Base-by-base conservation (phyloP, 352 stramenopile genomes). In the Globisporangium spinosum region DNA sequence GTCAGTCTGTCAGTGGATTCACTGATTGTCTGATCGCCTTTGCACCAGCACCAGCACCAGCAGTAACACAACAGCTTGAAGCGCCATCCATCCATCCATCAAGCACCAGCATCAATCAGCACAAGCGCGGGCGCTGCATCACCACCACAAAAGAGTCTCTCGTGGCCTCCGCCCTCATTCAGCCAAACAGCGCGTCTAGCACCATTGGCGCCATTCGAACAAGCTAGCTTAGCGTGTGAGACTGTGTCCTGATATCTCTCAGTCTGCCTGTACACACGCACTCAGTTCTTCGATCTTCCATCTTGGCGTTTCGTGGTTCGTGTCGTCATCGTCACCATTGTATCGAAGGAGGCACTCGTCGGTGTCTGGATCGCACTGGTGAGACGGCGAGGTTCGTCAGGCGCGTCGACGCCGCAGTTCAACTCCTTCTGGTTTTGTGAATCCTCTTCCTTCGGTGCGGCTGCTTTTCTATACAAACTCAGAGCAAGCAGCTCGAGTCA, bases 361-460 rank as follows among this genome's bases (percentile, higher is more conserved):
- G 43, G 22, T 32, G 22, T 32, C 35, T 45, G 38, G 45, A 43
- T 27, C 23, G 60, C 12, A 61, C 27, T 51, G 20, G 55, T 63
- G 64, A 69, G 55, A 63, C 40, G 54, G 12, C 34, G 23, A 23
- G 17, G 40, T 69, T 69, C 29, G 64, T 64, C 64, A 62, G 65
- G 65, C 65, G 65, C 65, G 65, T 70, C 65, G 65, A 70, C 65
- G 61, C 25, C 40, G 49, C 58, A 60, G 49, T 70, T 70, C 65
- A 70, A 32, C 25, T 58, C 32, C 22, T 54, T 12, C 49, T 17
- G 40, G 15, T 20, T 23, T n/a, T 17, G 29, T 29, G 32, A 47
- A n/a, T 38, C 17, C 34, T 6, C 27, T 45, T 51, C 43, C 43
- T 51, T 23, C 40, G 15, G 40, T 49, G 15, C 43, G 59, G 58